phyloP scores from a whole-genome alignment of 2,329 filamentous ascomycete species.

The Sporothrix sp. region DNA sequence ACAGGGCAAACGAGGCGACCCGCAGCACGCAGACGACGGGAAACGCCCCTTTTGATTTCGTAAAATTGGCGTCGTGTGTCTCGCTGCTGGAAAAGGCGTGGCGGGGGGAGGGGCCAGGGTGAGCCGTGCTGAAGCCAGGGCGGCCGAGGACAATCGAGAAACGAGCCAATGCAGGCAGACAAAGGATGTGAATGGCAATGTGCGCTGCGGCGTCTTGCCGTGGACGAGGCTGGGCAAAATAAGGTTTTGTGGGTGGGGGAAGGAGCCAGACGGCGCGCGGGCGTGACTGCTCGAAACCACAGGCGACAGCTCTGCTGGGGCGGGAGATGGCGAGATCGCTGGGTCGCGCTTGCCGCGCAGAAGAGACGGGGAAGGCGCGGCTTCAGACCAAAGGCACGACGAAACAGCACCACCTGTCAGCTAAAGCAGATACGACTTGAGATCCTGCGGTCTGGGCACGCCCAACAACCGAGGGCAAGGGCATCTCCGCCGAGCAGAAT shows the following conservation, averaged over 20 bases:
- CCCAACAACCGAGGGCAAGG: too few species aligned
- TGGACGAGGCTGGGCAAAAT: conserved; percentile 6
- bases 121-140: background rate
- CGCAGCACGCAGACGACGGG: background rate
- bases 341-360: too few species aligned
- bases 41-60: conserved; percentile 2
- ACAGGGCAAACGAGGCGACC: background rate
- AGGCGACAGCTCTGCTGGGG: too few species aligned
- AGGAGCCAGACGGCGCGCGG: conserved; percentile 1
- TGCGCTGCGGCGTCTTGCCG: too few species aligned
- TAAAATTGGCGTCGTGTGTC: conserved; percentile 1
- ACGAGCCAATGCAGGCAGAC: background rate
- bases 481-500: too few species aligned
- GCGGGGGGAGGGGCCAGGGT: background rate
- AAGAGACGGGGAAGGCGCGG: background rate
- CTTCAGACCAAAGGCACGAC: background rate
- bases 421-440: too few species aligned
- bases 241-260: conserved; percentile 9
- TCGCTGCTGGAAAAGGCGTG: background rate
- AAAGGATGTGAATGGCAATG: background rate
- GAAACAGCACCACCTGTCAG: too few species aligned
- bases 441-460: too few species aligned
- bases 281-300: too few species aligned
- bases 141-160: background rate
- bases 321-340: background rate